phyloP scores from a whole-genome alignment of 139 green algal species.

The Trebouxia sp. region DNA sequence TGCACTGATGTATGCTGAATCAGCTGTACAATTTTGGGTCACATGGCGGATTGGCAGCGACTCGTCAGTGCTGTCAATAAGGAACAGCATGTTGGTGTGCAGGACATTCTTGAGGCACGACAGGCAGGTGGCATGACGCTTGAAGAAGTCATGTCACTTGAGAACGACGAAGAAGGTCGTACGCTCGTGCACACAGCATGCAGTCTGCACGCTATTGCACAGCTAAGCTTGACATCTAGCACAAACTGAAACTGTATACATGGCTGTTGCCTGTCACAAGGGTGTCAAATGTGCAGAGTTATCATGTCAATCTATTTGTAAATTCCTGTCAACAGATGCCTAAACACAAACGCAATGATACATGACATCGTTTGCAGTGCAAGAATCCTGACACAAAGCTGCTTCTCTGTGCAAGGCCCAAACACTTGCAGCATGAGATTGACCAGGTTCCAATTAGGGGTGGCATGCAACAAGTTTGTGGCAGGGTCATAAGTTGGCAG shows the following conservation, averaged over 20 bases:
- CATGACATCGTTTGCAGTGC: conserved; percentile 79
- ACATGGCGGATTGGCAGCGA: no score
- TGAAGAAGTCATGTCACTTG: neutral
- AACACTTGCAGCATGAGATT: conserved; percentile 89
- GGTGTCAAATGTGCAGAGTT: no score
- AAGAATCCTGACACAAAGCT: conserved; percentile 86
- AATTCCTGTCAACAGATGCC: conserved; percentile 59
- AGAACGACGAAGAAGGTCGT: neutral
- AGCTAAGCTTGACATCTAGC: no score
- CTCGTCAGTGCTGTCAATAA: no score
- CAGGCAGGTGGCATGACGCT: neutral
- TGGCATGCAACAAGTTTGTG: conserved; percentile 75
- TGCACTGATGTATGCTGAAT: no score
- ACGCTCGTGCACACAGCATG: neutral
- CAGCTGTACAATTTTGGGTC: no score
- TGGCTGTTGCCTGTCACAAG: no score
- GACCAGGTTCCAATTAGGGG: conserved; percentile 94
- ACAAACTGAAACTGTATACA: no score
- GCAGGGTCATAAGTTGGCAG: conserved; percentile 86
- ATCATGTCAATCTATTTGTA: no score
- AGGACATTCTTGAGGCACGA: neutral
- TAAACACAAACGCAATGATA: conserved; percentile 56
- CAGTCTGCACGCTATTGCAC: neutral
- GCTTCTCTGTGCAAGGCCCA: conserved; percentile 79
- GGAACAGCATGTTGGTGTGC: no score